Base-by-base conservation (phyloP, 2,329 filamentous ascomycete genomes). In the Fusarium illudens region DNA sequence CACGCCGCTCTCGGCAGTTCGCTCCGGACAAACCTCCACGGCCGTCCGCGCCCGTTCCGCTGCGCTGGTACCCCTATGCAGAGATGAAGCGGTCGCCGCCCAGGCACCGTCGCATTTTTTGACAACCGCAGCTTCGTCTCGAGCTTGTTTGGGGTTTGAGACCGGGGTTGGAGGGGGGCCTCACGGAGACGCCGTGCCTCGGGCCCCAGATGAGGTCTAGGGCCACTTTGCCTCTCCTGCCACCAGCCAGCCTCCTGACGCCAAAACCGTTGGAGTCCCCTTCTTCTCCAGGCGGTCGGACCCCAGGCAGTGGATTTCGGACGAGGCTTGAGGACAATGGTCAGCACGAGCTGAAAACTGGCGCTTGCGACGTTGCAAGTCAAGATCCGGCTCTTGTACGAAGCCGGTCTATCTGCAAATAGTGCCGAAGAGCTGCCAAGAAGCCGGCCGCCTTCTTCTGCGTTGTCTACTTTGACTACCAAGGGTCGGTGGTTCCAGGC, bases 101-200 rank as follows among this genome's bases (percentile, higher is more conserved):
- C 58, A 60, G 46, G 33, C 54, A 34, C 58, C 48, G 68, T 73
- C 64, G 25, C 34, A 62, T 62, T 58, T 65, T 56, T 39, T 65
- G 39, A 65, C 62, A 50, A 63, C 64, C 49, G 36, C 36, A 64
- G 56, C 27, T 54, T 32, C 59, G 71, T 73, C 71, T 73, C 71
- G 68, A 73, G 58, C 67, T 59, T 67, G 71, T 73, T 73, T 73
- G 61, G 61, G 62, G 42, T 67, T 71, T 65, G 46, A 20, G 60
- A 27, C 39, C 44, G 36, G n/a, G 49, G 42, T 42, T 60, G 30
- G 58, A 37, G 56, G 58, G 34, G 49, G 52, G 33, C n/a, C 37
- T 69, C 54, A 65, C 71, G 71, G 71, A 62, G 71, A 71, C 70
- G 71, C 71, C 71, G 71, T 71, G 64, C 61, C 62, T 68, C 59